These are phyloP conservation scores for Naganishia liquefaciens DNA, from an alignment of 1,284 basidiomycete species.

Conservation along the genomic window DNA sequence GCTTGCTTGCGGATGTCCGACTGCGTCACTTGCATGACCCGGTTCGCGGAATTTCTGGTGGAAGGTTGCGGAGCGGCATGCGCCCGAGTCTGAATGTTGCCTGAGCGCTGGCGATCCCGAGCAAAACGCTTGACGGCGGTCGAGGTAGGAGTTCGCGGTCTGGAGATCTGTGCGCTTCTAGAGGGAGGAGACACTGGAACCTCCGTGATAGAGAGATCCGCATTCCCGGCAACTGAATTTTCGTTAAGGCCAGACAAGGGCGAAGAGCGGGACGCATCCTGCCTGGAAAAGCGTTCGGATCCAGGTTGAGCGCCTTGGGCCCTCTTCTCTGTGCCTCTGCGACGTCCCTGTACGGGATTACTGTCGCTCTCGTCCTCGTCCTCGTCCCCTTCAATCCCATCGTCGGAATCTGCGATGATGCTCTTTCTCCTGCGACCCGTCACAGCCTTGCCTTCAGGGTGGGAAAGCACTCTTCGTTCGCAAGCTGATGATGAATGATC, in stretches of 20 bases:
- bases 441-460: neutral
- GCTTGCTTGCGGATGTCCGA: conserved; percentile 22
- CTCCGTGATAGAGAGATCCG: too few species aligned
- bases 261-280: neutral
- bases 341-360: neutral
- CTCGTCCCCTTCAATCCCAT: neutral
- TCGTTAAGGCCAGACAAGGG: neutral
- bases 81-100: neutral
- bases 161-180: neutral
- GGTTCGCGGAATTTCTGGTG: conserved; percentile 2
- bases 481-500: too few species aligned
- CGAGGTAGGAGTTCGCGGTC: conserved; percentile 5
- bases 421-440: conserved; percentile 11
- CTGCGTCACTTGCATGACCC: neutral
- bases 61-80: conserved; percentile 1
- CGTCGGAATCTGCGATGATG: neutral
- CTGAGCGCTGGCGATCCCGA: conserved; percentile 22
- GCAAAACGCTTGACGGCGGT: conserved; percentile 4
- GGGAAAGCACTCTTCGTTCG: too few species aligned
- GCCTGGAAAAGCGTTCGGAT: too few species aligned
- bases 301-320: neutral
- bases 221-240: neutral
- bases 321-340: neutral
- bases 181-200: neutral
- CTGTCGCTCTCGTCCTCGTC: neutral